phyloP scores from a whole-genome alignment of 2,329 filamentous ascomycete species.

The Catunica adiposa region DNA sequence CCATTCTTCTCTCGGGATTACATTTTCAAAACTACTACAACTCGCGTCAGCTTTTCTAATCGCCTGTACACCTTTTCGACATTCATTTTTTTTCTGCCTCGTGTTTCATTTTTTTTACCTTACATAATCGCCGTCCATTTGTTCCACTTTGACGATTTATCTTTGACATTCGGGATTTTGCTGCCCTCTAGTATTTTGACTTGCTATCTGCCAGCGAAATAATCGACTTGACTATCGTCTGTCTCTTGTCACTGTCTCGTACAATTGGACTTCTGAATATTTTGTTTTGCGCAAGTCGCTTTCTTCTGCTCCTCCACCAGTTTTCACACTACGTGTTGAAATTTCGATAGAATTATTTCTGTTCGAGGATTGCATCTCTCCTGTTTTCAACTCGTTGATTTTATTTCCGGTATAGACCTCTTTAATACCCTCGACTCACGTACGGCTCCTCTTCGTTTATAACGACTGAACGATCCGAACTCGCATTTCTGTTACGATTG shows the following conservation, averaged over 20 bases:
- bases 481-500: constrained; percentile 5
- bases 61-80: constrained; percentile 17
- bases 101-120: constrained; percentile 14
- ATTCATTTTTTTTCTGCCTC: constrained; percentile 13
- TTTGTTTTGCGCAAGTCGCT: constrained; percentile 9
- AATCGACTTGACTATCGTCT: background rate
- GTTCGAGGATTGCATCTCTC: background rate
- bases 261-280: background rate
- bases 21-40: background rate
- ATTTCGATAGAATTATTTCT: constrained; percentile 5
- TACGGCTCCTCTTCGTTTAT: background rate
- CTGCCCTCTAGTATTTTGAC: constrained; percentile 3
- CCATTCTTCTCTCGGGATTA: background rate
- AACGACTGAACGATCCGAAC: background rate
- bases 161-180: background rate
- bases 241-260: background rate
- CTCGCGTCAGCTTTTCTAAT: constrained; percentile 8
- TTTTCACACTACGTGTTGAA: background rate
- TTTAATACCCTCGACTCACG: constrained; percentile 3
- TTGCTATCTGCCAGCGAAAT: background rate
- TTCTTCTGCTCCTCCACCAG: background rate
- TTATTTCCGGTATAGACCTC: constrained; percentile 6
- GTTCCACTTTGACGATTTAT: constrained; percentile 4
- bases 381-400: background rate
- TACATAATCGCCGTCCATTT: constrained; percentile 13